These are phyloP conservation scores for Ehretia macrophylla DNA, from an alignment of 257 asterid genomes.

Conservation along the genomic window DNA sequence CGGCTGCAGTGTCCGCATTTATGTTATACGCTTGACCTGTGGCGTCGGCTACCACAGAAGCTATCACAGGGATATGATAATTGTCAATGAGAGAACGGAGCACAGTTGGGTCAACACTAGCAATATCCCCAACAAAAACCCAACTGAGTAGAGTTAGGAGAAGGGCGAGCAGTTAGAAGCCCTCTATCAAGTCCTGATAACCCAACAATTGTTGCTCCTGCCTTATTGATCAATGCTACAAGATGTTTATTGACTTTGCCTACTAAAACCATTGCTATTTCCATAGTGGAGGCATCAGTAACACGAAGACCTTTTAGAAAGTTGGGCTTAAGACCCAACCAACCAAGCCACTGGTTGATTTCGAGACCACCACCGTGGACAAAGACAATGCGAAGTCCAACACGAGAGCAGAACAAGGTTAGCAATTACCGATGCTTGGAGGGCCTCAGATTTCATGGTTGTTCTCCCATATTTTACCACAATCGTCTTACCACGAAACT, in stretches of 20 bases:
- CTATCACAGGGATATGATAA: neutral
- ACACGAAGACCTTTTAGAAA: neutral
- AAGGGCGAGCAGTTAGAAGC: neutral
- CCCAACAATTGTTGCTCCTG: neutral
- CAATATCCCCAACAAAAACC: neutral
- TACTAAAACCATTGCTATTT: neutral
- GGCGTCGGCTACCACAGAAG: neutral
- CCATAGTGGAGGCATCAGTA: neutral
- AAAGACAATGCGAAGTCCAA: neutral
- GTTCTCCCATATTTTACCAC: neutral
- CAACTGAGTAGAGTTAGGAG: neutral
- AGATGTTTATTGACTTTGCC: neutral
- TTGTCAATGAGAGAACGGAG: neutral
- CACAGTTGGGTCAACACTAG: neutral
- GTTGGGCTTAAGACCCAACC: neutral
- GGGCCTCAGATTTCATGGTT: neutral
- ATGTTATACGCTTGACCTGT: neutral
- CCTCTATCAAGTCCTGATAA: neutral
- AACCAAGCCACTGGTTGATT: neutral
- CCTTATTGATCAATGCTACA: neutral
- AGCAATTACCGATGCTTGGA: neutral
- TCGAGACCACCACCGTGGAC: neutral
- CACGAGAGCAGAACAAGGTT: neutral
- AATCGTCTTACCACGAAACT: neutral
- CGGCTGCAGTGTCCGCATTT: neutral